Evolutionary conservation across 306 rosid genomes (phyloP), one percentile per base, ranked within the genome.

Genomic region (Chamaecrista fasciculata): DNA sequence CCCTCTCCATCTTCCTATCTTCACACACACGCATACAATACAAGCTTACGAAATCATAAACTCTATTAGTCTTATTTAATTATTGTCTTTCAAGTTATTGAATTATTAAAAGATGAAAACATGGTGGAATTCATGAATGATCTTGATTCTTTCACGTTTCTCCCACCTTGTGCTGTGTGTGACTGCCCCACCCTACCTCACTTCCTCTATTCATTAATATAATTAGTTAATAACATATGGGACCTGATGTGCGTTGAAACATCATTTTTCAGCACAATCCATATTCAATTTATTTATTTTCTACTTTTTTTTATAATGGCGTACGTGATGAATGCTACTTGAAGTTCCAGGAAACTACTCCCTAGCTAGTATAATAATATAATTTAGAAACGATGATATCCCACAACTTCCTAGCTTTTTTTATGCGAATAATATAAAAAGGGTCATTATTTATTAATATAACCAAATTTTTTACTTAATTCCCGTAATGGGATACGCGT

Each of bases 111-210:
- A 23, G 33, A 43, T 40, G 26, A 49, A 52, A 23, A 2, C 40
- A 63, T 5, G 62, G 23, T 66, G 40, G 43, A 43, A 67, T 6
- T 43, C 52, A 36, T 53, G 43, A 62, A 34, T 37, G 53, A 78
- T 37, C 46, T 60, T 29, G 18, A 57, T 79, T 66, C 78, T 67
- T 76, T 26, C 72, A 80, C 78, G 75, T 67, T 76, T 75, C 26
- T 25, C 53, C 76, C 47, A 69, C 66, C 59, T 31, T 9, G n/a
- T n/a, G n/a, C 15, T 24, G 15, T 42, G 42, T 69, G 43, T n/a
- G n/a, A n/a, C n/a, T n/a, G n/a, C n/a, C n/a, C n/a, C n/a, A n/a
- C 24, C 20, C 40, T 66, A 8, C 74, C 16, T 24, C 40, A 23
- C 66, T n/a, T 58, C 52, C 31, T 29, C 25, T 24, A 26, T 19